Evolutionary conservation across 2,329 filamentous ascomycete genomes (phyloP), one percentile per base, ranked within the genome.

Genomic region (Pseudopithomyces chartarum): DNA sequence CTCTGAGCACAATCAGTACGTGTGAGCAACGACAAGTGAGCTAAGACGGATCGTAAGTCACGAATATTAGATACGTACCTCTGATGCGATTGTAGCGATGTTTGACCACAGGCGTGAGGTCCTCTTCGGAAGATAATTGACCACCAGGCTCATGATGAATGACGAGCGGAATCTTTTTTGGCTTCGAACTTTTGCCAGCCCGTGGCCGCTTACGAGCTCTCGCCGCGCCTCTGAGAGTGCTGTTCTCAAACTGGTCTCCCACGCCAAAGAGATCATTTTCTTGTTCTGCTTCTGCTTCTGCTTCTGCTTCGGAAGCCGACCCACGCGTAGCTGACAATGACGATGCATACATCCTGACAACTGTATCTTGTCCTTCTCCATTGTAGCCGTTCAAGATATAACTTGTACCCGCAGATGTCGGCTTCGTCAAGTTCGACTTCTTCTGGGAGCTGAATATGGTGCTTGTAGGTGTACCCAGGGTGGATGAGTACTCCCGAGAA

Each of bases 321-420:
- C 68, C 68, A 39, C 69, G 54, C 8, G 65, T 64, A 15, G 66
- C 69, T 19, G 66, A 69, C 2, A 69, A 44, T 2, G 67, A 73
- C 13, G 68, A 62, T 17, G 62, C 55, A 48, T 65, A 66, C 8
- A 42, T 49, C 2, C 50, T 53, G 29, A 54, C 39, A 3, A 46
- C 57, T 53, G 67, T 68, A 39, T 59, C 57, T 22, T 65, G 55
- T 39, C 59, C 59, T 23, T 64, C 56, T 5, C 58, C 54, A 3
- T 56, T 60, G 19, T 60, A 39, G 1, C 45, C 49, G 23, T 56
- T 29, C 6, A 54, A 32, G 22, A 54, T 56, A 29, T 69, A 67
- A 46, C 44, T 57, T 48, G 66, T 69, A 11, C 65, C 61, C n/a
- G 57, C 52, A n/a, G 68, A 70, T 2, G 69, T 73, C n/a, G 66